Percentiles rank a stretch among this genome's conserved stretches.
Conservation (phyloP, 1,284 basidiomycete genomes). For the Butyriboletus appendiculatus region DNA sequence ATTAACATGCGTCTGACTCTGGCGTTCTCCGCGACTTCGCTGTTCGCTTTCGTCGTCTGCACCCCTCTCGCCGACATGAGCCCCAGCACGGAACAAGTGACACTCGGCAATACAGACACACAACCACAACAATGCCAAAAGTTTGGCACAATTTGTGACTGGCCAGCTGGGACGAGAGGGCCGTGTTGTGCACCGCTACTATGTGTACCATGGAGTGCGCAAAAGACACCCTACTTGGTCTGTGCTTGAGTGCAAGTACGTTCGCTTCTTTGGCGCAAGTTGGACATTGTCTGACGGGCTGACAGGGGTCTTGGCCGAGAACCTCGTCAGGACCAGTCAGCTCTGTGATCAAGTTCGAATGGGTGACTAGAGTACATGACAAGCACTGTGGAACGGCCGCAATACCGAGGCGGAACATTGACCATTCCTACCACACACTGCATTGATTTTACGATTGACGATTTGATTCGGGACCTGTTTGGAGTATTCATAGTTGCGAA, state of each 20-base stretch:
- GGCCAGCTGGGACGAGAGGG: constrained; percentile 7
- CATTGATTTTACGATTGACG: background rate
- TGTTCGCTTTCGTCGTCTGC: constrained; percentile 5
- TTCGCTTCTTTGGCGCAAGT: background rate
- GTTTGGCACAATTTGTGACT: constrained; percentile 8
- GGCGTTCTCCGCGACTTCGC: background rate
- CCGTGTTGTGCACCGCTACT: background rate
- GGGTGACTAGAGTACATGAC: background rate
- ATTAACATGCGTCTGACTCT: constrained; percentile 15
- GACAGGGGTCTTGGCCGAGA: background rate
- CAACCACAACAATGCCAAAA: background rate
- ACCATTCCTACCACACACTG: background rate
- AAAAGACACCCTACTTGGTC: background rate
- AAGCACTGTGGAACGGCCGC: background rate
- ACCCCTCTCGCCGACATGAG: constrained; percentile 13
- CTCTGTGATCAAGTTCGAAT: too few species aligned
- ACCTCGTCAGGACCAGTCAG: background rate
- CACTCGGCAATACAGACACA: background rate
- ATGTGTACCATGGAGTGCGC: background rate
- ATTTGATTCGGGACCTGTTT: background rate
- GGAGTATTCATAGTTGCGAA: background rate
- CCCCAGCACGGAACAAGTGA: constrained; percentile 7
- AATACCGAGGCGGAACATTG: background rate
- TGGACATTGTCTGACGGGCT: background rate
- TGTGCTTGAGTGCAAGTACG: background rate